Evolutionary conservation across 2,329 filamentous ascomycete species (phyloP), one percentile per base, ranked within the genome.

Genomic region (Alternaria burnsii): DNA sequence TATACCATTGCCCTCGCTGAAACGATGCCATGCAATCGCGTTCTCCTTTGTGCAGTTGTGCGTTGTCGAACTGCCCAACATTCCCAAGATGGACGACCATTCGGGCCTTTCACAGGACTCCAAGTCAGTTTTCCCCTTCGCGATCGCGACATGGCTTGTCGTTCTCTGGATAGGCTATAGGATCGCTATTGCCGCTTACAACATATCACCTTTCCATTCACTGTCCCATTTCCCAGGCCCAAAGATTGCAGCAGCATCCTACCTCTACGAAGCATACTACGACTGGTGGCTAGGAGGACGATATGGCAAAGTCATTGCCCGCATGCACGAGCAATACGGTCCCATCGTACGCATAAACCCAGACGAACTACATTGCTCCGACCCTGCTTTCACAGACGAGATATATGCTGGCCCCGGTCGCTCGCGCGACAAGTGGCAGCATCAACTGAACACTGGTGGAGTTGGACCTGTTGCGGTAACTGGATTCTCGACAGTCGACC

Each of bases 311-410:
- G 65, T 73, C 46, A 74, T 79, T 32, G 69, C 72, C 47, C 59
- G 66, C 9, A 73, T 78, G 70, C 77, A 79, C 50, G 62, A 73
- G 52, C 64, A 71, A 57, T 77, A 77, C 56, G 73, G 73, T 3
- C 65, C 65, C 18, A 62, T 68, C 12, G 63, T 68, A 12, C 71
- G 76, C 36, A 74, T 77, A 61, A 72, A 74, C 22, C 76, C 75
- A 10, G 64, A 72, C 52, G 75, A 77, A 51, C 64, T 78, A 5
- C 73, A 77, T 51, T 69, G 75, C 52, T 65, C 66, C 10, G 76
- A 78, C 40, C 69, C 72, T 2, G 54, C 64, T 14, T 78, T 77
- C 58, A 73, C 68, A 18, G 76, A 78, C 38, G 65, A 72, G 40
- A 66, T 79, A 20, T 80, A 79, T 60, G 67, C 70, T 24, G 68